Base-by-base conservation (phyloP, 768 basidiomycete species). In the Rickenella mellea region DNA sequence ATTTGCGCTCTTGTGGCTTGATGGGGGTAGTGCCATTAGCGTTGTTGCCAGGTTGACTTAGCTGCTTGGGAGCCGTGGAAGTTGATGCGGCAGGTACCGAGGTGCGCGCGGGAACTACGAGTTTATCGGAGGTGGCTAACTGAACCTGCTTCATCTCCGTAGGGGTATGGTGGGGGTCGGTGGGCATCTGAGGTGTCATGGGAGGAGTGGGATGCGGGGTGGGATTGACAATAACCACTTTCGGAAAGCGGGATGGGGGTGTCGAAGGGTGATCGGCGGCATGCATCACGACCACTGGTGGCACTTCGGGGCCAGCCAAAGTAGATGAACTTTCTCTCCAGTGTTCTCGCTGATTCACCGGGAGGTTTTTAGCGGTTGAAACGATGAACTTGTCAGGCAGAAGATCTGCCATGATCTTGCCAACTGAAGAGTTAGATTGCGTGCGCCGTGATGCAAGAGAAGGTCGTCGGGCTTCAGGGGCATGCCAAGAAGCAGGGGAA, bases 171-270 rank as follows among this genome's bases (percentile, higher is more conserved):
- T 15, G 29, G 29, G 58, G 31, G 26, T 50, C 27, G 46, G 48
- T 40, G 47, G 53, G 9, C 26, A 47, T 46, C 20, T 55, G 55
- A 41, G 82, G 84, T 1, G 83, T 83, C 1, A 77, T 71, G 2
- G 85, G 86, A 6, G 86, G 84, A 1, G 86, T 88, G 1, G 80
- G 82, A 48, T 80, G 80, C 2, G 83, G 84, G 0, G 84, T 86
- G 14, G 84, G 82, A 49, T 81, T 78, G 7, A 86, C 76, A 17
- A 88, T 70, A 12, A 85, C 71, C 5, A 88, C 69, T 21, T 70
- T 67, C 11, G 79, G 80, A 25, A 73, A 65, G 52, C 41, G 60
- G 47, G 45, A 50, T 36, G 33, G 33, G 33, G 33, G 12, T 19
- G 24, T 10, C 4, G 15, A 15, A 17, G 33, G 33, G 33, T 15